Evolutionary conservation across 768 basidiomycete species (phyloP).

Genomic region (Mycena metata): DNA sequence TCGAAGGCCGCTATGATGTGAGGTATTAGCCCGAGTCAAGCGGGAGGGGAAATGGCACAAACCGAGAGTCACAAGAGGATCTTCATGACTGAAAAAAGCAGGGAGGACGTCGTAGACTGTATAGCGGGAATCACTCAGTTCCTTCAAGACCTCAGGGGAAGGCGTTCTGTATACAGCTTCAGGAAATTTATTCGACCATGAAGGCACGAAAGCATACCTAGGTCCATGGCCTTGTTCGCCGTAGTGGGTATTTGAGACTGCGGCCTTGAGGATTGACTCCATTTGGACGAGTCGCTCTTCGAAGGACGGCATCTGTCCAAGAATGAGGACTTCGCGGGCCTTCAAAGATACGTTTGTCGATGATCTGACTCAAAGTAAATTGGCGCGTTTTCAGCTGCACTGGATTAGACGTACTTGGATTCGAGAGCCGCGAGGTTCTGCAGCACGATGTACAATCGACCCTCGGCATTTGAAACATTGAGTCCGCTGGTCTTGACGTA

Average conservation of each 20-base stretch:
- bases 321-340: constrained; percentile 96
- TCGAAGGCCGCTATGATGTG: constrained; percentile 84
- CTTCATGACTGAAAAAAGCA: constrained; percentile 91
- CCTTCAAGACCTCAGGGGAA: constrained; percentile 87
- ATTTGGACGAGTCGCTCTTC: constrained; percentile 95
- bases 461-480: constrained; percentile 82
- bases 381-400: constrained; percentile 3
- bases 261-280: constrained; percentile 91
- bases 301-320: constrained; percentile 96
- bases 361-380: constrained; percentile 63
- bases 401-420: constrained; percentile 73
- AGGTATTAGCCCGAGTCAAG: constrained; percentile 20
- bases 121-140: constrained; percentile 96
- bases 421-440: constrained; percentile 89
- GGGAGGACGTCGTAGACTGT: constrained; percentile 98
- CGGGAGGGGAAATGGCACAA: constrained; percentile 42
- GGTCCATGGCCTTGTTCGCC: constrained; percentile 81
- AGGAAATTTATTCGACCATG: constrained; percentile 28
- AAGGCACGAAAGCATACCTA: constrained; percentile 57
- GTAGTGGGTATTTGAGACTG: constrained; percentile 89
- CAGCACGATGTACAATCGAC: constrained; percentile 80
- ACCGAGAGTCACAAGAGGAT: constrained; percentile 89
- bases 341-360: constrained; percentile 94
- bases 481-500: constrained; percentile 87
- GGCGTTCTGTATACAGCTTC: constrained; percentile 68